Evolutionary conservation across 2,329 filamentous ascomycete species (phyloP), one percentile per base, ranked within the genome.

Genomic region (Leptographium procerum): DNA sequence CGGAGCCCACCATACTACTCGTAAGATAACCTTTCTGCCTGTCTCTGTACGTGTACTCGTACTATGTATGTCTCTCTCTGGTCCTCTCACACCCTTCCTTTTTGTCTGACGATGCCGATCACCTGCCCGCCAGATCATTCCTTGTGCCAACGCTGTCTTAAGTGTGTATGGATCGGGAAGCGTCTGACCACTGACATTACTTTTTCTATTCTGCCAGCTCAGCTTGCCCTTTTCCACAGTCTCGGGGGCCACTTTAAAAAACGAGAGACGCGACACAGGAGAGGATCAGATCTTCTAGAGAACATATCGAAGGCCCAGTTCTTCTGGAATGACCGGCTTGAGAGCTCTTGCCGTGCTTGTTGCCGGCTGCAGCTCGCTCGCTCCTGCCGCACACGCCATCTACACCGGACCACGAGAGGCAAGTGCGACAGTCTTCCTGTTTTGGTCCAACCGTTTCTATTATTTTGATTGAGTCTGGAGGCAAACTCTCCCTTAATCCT

Each of bases 341-440:
- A 59, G 55, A 54, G 52, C 57, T 54, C 31, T 57, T 59, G 43
- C 57, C 26, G 3, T 57, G 24, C 26, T 61, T 13, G 31, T 26
- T 24, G 51, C 45, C 36, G 56, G 13, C 56, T 56, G 56, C 26
- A 45, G 52, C 33, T 47, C 47, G 14, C 19, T 59, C 54, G 59
- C 51, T 33, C 57, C 59, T 61, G 43, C 57, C 36, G 45, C 50
- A 28, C 50, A 34, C 43, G 57, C 33, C 52, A 31, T 24, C 2
- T 16, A 4, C 29, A 22, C 33, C 22, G 8, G 22, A 55, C 9
- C 36, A 60, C 26, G 24, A 34, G 47, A 61, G 56, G 56, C 53
- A 58, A 58, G 56, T 58, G 26, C 47, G 31, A 40, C 47, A 26
- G 26, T 47, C 34, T 31, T 4, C 11, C 14, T 28, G 19, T 53